A percentile compares a stretch with the other conserved stretches of the same genome.
These are phyloP conservation scores for Yamadazyma sp. DNA, from an alignment of 805 yeast species.

Conservation along the genomic window DNA sequence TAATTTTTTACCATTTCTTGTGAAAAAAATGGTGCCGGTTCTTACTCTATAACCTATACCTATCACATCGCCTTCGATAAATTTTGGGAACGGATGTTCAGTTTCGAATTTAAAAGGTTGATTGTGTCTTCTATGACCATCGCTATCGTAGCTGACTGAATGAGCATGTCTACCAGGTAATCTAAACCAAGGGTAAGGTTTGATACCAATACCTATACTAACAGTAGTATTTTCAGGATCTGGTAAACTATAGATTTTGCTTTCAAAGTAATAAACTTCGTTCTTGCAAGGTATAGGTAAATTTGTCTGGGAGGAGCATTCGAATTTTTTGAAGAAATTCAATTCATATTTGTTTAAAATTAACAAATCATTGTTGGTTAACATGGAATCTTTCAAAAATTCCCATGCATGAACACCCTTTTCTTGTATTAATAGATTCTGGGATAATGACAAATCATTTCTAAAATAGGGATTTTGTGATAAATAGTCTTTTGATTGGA, in stretches of 20 bases:
- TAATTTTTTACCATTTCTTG: constrained; percentile 89
- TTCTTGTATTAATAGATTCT: constrained; percentile 69
- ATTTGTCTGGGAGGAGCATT: constrained; percentile 72
- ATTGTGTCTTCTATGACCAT: constrained; percentile 75
- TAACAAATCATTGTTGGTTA: constrained; percentile 52
- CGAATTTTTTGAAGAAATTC: constrained; percentile 54
- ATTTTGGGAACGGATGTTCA: constrained; percentile 54
- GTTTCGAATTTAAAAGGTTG: constrained; percentile 59
- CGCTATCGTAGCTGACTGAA: constrained; percentile 84
- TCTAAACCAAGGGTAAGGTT: constrained; percentile 91
- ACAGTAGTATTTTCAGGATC: constrained; percentile 53
- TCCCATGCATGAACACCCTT: constrained; percentile 92
- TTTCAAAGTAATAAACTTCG: constrained; percentile 86
- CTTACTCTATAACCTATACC: constrained; percentile 87
- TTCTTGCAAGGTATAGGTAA: constrained; percentile 80
- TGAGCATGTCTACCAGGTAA: constrained; percentile 88
- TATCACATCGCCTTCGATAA: constrained; percentile 83
- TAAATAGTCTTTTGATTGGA: constrained; percentile 56
- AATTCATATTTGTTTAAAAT: constrained; percentile 67
- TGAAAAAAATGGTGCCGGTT: constrained; percentile 85
- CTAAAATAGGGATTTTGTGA: constrained; percentile 29
- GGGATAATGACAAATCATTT: constrained; percentile 53
- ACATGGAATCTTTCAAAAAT: constrained; percentile 57
- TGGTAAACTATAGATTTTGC: constrained; percentile 72
- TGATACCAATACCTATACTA: constrained; percentile 76